These are phyloP conservation scores for Neurospora hispaniola DNA, from an alignment of 495 filamentous ascomycete genomes.

Conservation along the genomic window DNA sequence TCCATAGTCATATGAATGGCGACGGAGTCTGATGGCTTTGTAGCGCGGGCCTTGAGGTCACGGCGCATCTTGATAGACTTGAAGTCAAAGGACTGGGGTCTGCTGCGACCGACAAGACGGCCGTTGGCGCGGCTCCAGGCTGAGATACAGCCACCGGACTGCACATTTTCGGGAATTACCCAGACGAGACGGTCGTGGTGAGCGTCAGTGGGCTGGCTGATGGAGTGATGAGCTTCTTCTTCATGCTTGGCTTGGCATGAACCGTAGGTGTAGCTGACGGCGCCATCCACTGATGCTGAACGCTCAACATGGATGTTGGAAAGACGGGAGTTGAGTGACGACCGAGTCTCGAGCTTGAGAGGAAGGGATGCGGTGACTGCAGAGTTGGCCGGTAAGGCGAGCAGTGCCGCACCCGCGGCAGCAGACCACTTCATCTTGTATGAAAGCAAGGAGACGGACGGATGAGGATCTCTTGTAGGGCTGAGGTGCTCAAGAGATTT, in stretches of 20 bases:
- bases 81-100: slow-evolving; percentile 20
- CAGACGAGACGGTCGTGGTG: slow-evolving; percentile 37
- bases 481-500: not conserved
- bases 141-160: slow-evolving; percentile 39
- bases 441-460: not conserved
- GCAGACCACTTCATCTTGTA: slow-evolving; percentile 1
- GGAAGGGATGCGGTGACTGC: slow-evolving; percentile 11
- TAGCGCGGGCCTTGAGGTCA: not conserved
- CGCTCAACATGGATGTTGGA: slow-evolving; percentile 34
- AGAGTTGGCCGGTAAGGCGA: not conserved
- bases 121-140: slow-evolving; percentile 34
- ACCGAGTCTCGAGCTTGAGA: slow-evolving; percentile 26
- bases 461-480: not conserved
- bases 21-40: not conserved
- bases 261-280: slow-evolving; percentile 33
- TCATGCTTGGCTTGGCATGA: slow-evolving; percentile 16
- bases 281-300: slow-evolving; percentile 13
- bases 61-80: slow-evolving; percentile 1
- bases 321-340: slow-evolving; percentile 29
- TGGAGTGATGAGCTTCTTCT: slow-evolving; percentile 23
- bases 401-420: not conserved
- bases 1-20: slow-evolving; percentile 36
- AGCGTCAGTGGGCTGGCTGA: slow-evolving; percentile 12
- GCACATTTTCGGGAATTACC: slow-evolving; percentile 38
- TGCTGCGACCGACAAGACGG: slow-evolving; percentile 33